Percentiles rank a stretch among this genome's conserved stretches.
phyloP scores from a whole-genome alignment of 768 basidiomycete species.

The Leccinum subtestaceum region DNA sequence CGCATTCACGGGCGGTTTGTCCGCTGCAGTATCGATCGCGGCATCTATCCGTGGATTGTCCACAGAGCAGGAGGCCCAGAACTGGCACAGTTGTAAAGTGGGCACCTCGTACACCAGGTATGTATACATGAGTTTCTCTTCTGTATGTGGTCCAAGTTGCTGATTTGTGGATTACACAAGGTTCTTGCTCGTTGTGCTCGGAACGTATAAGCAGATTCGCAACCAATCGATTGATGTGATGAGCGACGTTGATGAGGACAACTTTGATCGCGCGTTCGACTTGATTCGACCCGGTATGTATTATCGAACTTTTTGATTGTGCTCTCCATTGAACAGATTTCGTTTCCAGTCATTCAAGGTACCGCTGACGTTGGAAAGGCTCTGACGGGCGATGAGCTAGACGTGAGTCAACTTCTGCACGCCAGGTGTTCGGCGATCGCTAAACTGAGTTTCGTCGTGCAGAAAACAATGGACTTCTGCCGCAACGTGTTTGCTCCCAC shows the following conservation, averaged over 20 bases:
- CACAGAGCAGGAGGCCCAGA: constrained; percentile 8
- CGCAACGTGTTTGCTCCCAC: constrained; percentile 1
- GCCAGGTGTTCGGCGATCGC: not conserved
- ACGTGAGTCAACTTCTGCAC: not conserved
- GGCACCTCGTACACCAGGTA: constrained; percentile 10
- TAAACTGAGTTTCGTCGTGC: not conserved
- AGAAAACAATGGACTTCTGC: constrained; percentile 16
- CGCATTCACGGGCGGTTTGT: constrained; percentile 9
- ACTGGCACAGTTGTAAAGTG: constrained; percentile 13
- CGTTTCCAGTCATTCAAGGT: constrained; percentile 10
- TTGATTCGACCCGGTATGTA: constrained; percentile 9
- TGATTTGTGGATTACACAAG: not conserved
- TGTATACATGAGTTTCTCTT: not conserved
- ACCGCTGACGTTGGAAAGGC: constrained; percentile 5
- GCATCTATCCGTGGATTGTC: constrained; percentile 7
- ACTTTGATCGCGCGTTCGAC: constrained; percentile 12
- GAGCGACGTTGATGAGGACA: constrained; percentile 9
- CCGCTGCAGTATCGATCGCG: constrained; percentile 10
- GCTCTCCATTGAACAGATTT: not conserved
- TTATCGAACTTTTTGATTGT: not conserved
- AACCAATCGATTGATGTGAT: not conserved
- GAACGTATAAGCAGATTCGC: not conserved
- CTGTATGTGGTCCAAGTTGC: not conserved
- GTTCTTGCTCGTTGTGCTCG: constrained; percentile 9
- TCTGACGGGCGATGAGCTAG: constrained; percentile 8